phyloP scores from a whole-genome alignment of 176 grass and related monocot species.

The Canna indica region DNA sequence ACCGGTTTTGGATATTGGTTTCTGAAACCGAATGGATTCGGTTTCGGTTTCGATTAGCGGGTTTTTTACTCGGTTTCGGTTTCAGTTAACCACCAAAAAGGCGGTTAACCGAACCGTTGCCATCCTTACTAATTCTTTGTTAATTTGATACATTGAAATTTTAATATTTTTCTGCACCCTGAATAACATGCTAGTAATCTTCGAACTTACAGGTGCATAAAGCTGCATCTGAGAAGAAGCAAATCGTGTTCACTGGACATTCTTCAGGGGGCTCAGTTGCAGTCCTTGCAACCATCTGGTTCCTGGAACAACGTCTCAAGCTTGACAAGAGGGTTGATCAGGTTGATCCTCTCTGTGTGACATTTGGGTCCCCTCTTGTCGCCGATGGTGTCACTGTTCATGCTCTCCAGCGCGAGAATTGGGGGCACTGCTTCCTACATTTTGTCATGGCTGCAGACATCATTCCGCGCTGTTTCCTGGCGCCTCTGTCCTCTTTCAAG shows the following conservation, averaged over 20 bases:
- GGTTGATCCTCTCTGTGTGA: constrained; percentile 66
- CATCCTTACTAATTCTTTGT: too few species aligned
- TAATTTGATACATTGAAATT: neutral
- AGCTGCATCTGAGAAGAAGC: constrained; percentile 56
- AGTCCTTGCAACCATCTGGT: constrained; percentile 65
- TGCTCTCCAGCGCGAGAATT: constrained; percentile 74
- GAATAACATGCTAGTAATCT: neutral
- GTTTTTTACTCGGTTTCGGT: too few species aligned
- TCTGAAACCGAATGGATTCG: too few species aligned
- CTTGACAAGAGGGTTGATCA: constrained; percentile 41
- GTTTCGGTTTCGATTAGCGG: too few species aligned
- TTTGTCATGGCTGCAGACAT: constrained; percentile 64
- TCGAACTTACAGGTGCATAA: constrained; percentile 41
- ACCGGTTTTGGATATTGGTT: too few species aligned
- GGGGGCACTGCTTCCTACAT: constrained; percentile 76
- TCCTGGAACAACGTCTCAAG: constrained; percentile 69
- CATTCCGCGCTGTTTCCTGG: constrained; percentile 57
- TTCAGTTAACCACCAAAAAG: too few species aligned
- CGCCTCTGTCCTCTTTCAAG: constrained; percentile 46
- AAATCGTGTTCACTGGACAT: constrained; percentile 66
- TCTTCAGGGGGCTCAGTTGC: constrained; percentile 81
- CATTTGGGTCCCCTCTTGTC: constrained; percentile 82
- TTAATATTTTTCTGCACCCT: neutral
- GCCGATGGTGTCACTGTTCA: constrained; percentile 63
- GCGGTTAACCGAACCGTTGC: too few species aligned